Percentiles rank a stretch among this genome's conserved stretches.
phyloP scores from a whole-genome alignment of 495 filamentous ascomycete species.

The Podospora pseudoanserina region DNA sequence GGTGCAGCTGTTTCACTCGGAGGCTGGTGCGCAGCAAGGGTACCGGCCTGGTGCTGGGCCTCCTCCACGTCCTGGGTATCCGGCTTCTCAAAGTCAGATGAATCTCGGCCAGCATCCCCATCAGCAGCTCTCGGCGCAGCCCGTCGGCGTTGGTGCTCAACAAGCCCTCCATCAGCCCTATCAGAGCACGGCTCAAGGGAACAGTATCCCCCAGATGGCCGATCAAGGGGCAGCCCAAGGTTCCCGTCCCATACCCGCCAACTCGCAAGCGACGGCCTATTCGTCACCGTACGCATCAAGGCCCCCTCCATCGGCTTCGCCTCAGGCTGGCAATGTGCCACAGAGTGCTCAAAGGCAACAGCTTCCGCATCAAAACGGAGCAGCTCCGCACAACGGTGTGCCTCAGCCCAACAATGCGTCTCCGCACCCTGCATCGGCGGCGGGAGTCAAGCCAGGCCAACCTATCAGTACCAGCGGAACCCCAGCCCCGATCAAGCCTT shows the following conservation, averaged over 20 bases:
- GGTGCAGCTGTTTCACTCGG: constrained; percentile 30
- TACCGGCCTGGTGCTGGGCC: constrained; percentile 26
- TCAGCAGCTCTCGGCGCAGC: constrained; percentile 24
- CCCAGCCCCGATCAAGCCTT: constrained; percentile 23
- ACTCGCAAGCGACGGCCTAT: constrained; percentile 37
- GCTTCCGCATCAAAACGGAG: constrained; percentile 10
- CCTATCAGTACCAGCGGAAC: constrained; percentile 9
- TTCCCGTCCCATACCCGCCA: constrained; percentile 31
- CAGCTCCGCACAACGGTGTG: constrained; percentile 24
- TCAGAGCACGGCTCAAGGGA: constrained; percentile 28
- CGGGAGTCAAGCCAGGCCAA: constrained; percentile 15
- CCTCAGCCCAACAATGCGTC: constrained; percentile 15
- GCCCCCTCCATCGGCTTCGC: constrained; percentile 25
- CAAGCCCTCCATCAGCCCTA: constrained; percentile 32
- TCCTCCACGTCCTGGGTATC: constrained; percentile 26
- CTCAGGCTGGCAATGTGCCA: constrained; percentile 19
- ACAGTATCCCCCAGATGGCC: constrained; percentile 35
- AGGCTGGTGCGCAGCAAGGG: constrained; percentile 25
- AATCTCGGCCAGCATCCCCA: constrained; percentile 27
- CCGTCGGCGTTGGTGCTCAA: constrained; percentile 22
- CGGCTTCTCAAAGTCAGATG: constrained; percentile 23
- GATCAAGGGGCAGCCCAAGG: constrained; percentile 29
- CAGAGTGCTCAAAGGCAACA: constrained; percentile 22
- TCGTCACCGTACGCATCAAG: constrained; percentile 44
- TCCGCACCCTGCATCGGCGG: constrained; percentile 8